A percentile compares a stretch with the other conserved stretches of the same genome.
phyloP scores from a whole-genome alignment of 1,139 yeast species.

The Sugiyamaella japonica region DNA sequence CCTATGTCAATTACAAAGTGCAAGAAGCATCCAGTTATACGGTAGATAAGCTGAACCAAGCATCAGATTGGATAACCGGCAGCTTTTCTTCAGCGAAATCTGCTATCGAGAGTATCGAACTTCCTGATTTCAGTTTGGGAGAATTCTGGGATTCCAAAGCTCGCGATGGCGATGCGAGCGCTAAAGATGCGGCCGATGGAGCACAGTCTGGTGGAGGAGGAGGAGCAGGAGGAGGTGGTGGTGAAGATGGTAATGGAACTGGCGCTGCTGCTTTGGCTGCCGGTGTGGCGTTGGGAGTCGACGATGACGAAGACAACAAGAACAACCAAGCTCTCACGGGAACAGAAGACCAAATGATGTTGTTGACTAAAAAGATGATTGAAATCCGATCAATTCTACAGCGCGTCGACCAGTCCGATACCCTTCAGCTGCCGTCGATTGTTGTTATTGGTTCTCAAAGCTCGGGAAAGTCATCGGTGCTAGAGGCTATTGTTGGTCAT shows the following conservation, averaged over 20 bases:
- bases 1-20: conserved; percentile 86
- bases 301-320: conserved; percentile 30
- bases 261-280: conserved; percentile 40
- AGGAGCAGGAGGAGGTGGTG: conserved; percentile 17
- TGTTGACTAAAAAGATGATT: conserved; percentile 91
- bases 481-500: conserved; percentile 92
- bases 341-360: conserved; percentile 56
- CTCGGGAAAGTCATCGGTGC: conserved; percentile 92
- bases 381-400: conserved; percentile 82
- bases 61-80: conserved; percentile 58
- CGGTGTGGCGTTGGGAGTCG: conserved; percentile 37
- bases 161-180: neutral
- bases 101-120: conserved; percentile 29
- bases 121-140: conserved; percentile 33
- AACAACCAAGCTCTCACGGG: conserved; percentile 29
- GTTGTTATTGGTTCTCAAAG: conserved; percentile 98
- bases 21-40: conserved; percentile 81
- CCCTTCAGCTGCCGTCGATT: conserved; percentile 84
- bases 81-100: conserved; percentile 32
- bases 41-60: conserved; percentile 59
- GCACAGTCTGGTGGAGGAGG: conserved; percentile 14
- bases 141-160: conserved; percentile 22
- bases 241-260: conserved; percentile 28
- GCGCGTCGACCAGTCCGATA: conserved; percentile 73
- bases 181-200: conserved; percentile 7